Conservation (phyloP, 495 filamentous ascomycete genomes). For the Letharia columbiana region DNA sequence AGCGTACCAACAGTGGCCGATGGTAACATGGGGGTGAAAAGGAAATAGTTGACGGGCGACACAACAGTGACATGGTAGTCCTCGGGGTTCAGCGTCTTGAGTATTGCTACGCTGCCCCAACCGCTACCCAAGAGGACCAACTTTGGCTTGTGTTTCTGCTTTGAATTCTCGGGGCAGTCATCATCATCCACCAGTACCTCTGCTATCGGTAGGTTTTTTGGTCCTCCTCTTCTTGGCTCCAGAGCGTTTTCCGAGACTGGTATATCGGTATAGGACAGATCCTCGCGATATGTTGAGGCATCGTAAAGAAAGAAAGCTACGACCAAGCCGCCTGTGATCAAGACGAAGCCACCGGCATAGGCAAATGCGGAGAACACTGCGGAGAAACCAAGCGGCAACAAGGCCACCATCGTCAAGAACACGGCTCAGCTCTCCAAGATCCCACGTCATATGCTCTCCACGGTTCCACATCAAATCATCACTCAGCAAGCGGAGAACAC, state of each 20-base stretch:
- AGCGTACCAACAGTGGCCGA: conserved; percentile 94
- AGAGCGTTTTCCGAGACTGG: conserved; percentile 75
- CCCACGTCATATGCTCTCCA: too few relatives aligned
- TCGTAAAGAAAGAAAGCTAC: conserved; percentile 91
- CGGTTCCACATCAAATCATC: too few relatives aligned
- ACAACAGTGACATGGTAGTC: conserved; percentile 94
- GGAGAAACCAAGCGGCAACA: too few relatives aligned
- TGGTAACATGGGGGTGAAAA: conserved; percentile 97
- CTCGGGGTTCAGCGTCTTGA: conserved; percentile 83
- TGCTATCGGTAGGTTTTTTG: conserved; percentile 91
- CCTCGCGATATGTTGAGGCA: conserved; percentile 75
- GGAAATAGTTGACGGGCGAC: conserved; percentile 88
- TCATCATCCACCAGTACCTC: conserved; percentile 82
- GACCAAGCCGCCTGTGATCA: conserved; percentile 47
- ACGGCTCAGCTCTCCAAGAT: too few relatives aligned
- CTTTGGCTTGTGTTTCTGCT: conserved; percentile 74
- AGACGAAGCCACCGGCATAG: conserved; percentile 51
- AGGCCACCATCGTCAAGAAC: too few relatives aligned
- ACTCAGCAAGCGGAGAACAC: too few relatives aligned
- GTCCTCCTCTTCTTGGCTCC: conserved; percentile 73
- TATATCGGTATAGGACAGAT: conserved; percentile 57
- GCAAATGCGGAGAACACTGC: too few relatives aligned
- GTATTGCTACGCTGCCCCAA: conserved; percentile 86
- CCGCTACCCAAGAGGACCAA: conserved; percentile 90
- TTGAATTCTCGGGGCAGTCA: conserved; percentile 57